These are phyloP conservation scores for Peronospora belbahrii DNA, from an alignment of 352 stramenopile genomes.

Conservation along the genomic window DNA sequence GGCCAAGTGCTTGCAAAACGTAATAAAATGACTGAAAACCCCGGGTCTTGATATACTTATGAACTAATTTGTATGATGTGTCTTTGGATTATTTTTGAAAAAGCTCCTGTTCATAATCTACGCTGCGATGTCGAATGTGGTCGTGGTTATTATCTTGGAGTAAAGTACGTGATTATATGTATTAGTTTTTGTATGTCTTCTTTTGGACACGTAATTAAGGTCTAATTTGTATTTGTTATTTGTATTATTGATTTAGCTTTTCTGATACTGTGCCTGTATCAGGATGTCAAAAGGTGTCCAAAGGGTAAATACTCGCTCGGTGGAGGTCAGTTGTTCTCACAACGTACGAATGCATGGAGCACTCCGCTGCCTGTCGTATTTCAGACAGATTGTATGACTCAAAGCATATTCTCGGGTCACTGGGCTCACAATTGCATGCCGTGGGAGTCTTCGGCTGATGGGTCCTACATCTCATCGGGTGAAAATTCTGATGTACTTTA, in stretches of 20 bases:
- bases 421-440: slow-evolving; percentile 73
- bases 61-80: neutral
- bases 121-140: slow-evolving; percentile 69
- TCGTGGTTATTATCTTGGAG: slow-evolving; percentile 60
- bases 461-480: slow-evolving; percentile 54
- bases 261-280: slow-evolving; percentile 47
- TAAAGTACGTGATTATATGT: slow-evolving; percentile 44
- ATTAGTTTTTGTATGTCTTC: neutral
- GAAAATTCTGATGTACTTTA: slow-evolving; percentile 65
- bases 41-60: neutral
- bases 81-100: neutral
- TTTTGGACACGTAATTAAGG: too few species aligned
- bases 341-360: slow-evolving; percentile 60
- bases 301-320: slow-evolving; percentile 72
- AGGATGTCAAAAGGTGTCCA: slow-evolving; percentile 60
- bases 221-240: neutral
- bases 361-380: slow-evolving; percentile 50
- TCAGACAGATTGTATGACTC: slow-evolving; percentile 64
- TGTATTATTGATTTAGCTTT: slow-evolving; percentile 33
- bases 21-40: slow-evolving; percentile 17
- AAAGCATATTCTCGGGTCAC: slow-evolving; percentile 66
- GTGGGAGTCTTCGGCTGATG: slow-evolving; percentile 50
- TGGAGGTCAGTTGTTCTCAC: slow-evolving; percentile 62
- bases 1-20: slow-evolving; percentile 38
- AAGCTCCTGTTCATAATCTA: slow-evolving; percentile 58